Base-by-base conservation (phyloP, 768 basidiomycete species). In the Amanita pseudoporphyria region DNA sequence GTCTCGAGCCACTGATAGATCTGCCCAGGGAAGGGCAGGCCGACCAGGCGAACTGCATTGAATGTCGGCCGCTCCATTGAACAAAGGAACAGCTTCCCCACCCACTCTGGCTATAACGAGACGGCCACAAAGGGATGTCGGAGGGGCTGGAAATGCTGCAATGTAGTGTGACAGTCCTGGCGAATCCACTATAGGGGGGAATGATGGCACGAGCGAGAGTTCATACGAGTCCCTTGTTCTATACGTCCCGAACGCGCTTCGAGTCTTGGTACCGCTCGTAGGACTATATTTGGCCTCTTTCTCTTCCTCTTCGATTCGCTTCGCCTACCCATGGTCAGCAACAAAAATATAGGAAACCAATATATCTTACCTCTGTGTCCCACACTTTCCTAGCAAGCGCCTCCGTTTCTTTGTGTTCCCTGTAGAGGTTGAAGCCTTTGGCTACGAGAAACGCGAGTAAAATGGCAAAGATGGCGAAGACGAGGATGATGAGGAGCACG, bases 351-450 rank as follows among this genome's bases (percentile, higher is more conserved):
- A n/a, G n/a, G 18, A 24, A 1, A 22, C 19, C 10, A 1, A 35
- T 9, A 30, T 18, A 26, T 28, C 45, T 9, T 10, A 47, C 35
- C 35, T 47, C 45, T 0, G 45, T 47, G 16, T 37, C 33, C 33
- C 33, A 37, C n/a, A 47, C 45, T 22, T 38, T 47, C 10, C 35
- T 47, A 14, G 22, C 45, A n/a, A 47, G 45, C 35, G 45, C 45
- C 24, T 47, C 45, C 9, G 45, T 47, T 16, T 47, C 45, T 36
- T 37, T 33, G 9, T 47, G 45, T 12, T 47, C 45, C n/a, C n/a
- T 47, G 45, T 37, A 47, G 5, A 47, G 35, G 21, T 18, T 16
- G 22, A 28, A 9, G 21, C n/a, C 31, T 30, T 45, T 45, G 30
- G 14, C 13, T 1, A 45, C 12, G 31, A 45, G 9, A 21, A 14